Percentiles rank a stretch among this genome's conserved stretches.
These are phyloP conservation scores for Trypanosoma cruzi DNA, from an alignment of 208 protist genomes.

Conservation along the genomic window DNA sequence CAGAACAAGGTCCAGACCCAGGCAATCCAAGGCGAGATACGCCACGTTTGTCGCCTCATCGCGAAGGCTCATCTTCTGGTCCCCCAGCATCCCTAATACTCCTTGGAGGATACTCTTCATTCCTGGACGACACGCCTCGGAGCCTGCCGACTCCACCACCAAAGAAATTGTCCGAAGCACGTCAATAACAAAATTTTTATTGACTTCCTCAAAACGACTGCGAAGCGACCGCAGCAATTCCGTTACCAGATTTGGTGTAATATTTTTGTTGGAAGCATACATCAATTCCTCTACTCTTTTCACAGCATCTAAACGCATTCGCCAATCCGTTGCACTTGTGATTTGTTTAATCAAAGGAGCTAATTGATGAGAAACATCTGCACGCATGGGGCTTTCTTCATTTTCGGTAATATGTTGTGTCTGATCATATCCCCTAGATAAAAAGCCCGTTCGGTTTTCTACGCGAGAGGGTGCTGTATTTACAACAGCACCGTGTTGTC, in stretches of 20 bases:
- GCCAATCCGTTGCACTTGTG: conserved; percentile 66
- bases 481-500: background rate
- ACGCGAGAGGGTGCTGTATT: background rate
- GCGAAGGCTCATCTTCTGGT: conserved; percentile 78
- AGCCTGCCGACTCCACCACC: conserved; percentile 55
- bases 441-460: background rate
- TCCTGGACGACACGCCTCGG: conserved; percentile 41
- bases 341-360: conserved; percentile 44
- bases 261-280: conserved; percentile 30
- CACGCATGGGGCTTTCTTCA: conserved; percentile 16
- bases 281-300: conserved; percentile 66
- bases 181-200: conserved; percentile 90
- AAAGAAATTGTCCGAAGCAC: conserved; percentile 68
- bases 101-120: conserved; percentile 61
- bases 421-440: background rate
- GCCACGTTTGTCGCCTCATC: conserved; percentile 74
- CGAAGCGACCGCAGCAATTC: conserved; percentile 64
- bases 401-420: conserved; percentile 4
- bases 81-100: conserved; percentile 73
- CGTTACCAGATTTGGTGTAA: conserved; percentile 38
- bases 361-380: conserved; percentile 25
- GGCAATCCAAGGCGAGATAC: conserved; percentile 48
- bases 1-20: conserved; percentile 71
- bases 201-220: conserved; percentile 77
- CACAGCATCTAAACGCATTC: conserved; percentile 67